Conservation (phyloP, 202 grass and related monocot genomes). For the Panicum virgatum region DNA sequence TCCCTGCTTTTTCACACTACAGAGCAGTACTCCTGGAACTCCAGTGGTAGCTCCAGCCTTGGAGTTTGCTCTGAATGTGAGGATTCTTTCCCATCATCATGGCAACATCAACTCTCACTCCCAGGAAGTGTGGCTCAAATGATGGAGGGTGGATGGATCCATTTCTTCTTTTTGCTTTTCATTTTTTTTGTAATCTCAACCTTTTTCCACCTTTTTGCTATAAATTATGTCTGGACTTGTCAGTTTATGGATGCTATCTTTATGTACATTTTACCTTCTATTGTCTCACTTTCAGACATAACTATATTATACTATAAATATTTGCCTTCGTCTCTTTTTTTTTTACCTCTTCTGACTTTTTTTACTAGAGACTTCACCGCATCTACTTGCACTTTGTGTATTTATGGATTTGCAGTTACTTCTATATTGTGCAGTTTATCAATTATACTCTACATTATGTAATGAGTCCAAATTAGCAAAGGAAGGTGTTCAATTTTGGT, state of each 20-base stretch:
- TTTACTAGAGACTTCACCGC: not conserved
- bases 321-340: not conserved
- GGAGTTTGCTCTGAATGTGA: conserved; percentile 26
- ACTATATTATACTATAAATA: not conserved
- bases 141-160: not conserved
- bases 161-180: not conserved
- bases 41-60: not conserved
- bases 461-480: not conserved
- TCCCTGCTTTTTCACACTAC: not conserved
- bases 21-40: not conserved
- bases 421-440: not conserved
- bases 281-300: conserved; percentile 10
- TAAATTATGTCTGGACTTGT: conserved; percentile 44
- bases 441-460: not conserved
- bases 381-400: not conserved
- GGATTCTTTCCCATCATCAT: conserved; percentile 36
- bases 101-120: conserved; percentile 1
- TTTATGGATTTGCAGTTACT: not conserved
- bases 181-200: conserved; percentile 22
- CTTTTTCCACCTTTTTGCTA: conserved; percentile 13
- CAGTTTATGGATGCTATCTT: conserved; percentile 9
- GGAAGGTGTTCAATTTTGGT: not conserved
- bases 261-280: conserved; percentile 11
- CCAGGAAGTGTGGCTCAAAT: not conserved
- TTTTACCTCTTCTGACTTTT: not conserved